These are phyloP conservation scores for Blastomyces emzantsi DNA, from an alignment of 2,329 filamentous ascomycete species.

Conservation along the genomic window DNA sequence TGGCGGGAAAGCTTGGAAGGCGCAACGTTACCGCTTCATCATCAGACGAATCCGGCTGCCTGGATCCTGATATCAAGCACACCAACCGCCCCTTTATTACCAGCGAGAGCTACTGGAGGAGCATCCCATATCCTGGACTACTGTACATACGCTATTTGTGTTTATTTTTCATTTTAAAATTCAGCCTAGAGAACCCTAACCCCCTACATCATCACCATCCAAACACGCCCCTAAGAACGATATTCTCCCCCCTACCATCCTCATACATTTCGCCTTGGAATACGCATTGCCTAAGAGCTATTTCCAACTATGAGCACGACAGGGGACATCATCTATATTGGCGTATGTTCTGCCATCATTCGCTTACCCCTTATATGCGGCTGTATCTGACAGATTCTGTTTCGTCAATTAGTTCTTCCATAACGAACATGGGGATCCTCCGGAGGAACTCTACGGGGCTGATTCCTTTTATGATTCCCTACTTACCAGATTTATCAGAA, in stretches of 20 bases:
- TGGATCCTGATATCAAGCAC: not conserved
- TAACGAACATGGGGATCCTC: conserved; percentile 45
- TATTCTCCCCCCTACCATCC: not conserved
- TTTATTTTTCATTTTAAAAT: not conserved
- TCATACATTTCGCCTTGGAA: not conserved
- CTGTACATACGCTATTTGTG: not conserved
- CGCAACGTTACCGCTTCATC: not conserved
- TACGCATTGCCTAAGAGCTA: not conserved
- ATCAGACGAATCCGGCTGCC: not conserved
- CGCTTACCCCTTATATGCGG: no score
- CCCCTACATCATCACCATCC: not conserved
- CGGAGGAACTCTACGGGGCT: conserved; percentile 65
- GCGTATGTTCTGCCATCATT: not conserved
- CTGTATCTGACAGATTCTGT: no score
- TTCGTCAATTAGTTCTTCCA: not conserved
- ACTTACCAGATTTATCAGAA: conserved; percentile 56
- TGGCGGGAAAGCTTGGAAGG: not conserved
- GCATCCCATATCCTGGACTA: not conserved
- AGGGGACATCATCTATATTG: not conserved
- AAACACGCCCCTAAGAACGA: not conserved
- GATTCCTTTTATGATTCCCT: conserved; percentile 69
- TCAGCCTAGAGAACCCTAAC: not conserved
- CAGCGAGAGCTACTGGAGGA: no score
- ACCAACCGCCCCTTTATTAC: not conserved
- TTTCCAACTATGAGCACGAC: not conserved